A percentile compares a stretch with the other conserved stretches of the same genome.
phyloP scores from a whole-genome alignment of 2,329 filamentous ascomycete genomes.

The Huntiella decipiens region DNA sequence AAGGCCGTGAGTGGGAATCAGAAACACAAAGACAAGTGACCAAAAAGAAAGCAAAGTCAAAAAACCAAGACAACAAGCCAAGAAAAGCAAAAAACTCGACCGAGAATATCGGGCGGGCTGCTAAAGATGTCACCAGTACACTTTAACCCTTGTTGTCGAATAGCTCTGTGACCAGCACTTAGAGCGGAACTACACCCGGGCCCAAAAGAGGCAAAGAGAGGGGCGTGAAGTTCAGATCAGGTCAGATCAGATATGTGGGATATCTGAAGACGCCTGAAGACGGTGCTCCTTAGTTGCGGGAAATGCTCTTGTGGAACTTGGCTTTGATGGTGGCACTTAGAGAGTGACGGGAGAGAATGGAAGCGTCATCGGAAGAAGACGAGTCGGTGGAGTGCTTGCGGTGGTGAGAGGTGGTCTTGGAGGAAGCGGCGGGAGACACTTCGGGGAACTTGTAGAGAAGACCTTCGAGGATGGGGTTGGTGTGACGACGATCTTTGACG shows the following conservation, averaged over 20 bases:
- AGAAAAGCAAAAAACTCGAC: not conserved
- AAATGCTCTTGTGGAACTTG: conserved; percentile 10
- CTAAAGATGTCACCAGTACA: not conserved
- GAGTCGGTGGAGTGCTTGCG: not conserved
- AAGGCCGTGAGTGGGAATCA: not conserved
- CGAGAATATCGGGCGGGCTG: not conserved
- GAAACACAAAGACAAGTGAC: not conserved
- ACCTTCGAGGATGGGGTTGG: conserved; percentile 12
- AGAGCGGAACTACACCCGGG: too few species aligned
- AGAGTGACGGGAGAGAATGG: conserved; percentile 1
- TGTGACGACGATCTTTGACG: conserved; percentile 12
- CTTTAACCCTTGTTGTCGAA: too few species aligned
- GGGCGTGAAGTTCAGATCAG: not conserved
- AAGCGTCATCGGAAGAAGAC: not conserved
- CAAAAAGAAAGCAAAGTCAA: not conserved
- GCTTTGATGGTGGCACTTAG: conserved; percentile 1
- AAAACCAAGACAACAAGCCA: not conserved
- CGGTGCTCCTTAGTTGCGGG: not conserved
- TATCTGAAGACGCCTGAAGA: not conserved
- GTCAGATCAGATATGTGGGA: not conserved
- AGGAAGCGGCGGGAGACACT: not conserved
- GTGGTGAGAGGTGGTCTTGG: not conserved
- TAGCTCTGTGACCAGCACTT: not conserved
- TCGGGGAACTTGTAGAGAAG: conserved; percentile 12
- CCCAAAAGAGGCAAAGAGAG: not conserved